Evolutionary conservation across 2,329 filamentous ascomycete genomes (phyloP).

Genomic region (Colletotrichum magnum): DNA sequence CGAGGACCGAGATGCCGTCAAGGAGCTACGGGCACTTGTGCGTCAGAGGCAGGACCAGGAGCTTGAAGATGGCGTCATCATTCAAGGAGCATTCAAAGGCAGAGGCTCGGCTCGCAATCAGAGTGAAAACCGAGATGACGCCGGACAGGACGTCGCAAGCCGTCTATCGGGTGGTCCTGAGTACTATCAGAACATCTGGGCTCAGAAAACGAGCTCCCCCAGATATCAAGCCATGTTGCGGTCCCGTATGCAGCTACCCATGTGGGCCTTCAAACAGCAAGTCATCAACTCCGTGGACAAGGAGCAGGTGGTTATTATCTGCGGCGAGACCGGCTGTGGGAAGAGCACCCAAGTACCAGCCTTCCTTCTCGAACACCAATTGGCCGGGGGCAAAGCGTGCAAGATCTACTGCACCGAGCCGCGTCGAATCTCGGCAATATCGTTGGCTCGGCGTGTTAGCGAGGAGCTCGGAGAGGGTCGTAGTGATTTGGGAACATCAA

Average conservation of each 20-base stretch:
- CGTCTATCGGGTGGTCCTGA: constrained; percentile 58
- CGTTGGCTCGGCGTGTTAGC: constrained; percentile 91
- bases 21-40: constrained; percentile 78
- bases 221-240: constrained; percentile 85
- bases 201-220: constrained; percentile 67
- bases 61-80: constrained; percentile 80
- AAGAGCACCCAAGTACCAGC: constrained; percentile 98
- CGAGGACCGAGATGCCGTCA: constrained; percentile 77
- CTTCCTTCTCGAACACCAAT: constrained; percentile 90
- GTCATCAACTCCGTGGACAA: constrained; percentile 83
- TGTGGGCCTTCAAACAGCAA: constrained; percentile 86
- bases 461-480: constrained; percentile 92
- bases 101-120: constrained; percentile 62
- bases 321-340: constrained; percentile 95
- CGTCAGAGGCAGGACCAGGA: constrained; percentile 78
- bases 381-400: constrained; percentile 83
- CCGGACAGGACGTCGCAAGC: constrained; percentile 59
- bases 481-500: constrained; percentile 83
- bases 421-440: constrained; percentile 95
- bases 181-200: constrained; percentile 71
- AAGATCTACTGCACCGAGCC: constrained; percentile 98
- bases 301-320: constrained; percentile 91
- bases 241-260: constrained; percentile 85
- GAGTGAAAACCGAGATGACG: constrained; percentile 65
- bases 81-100: constrained; percentile 82